Evolutionary conservation across 1,139 yeast species (phyloP), one percentile per base, ranked within the genome.

Genomic region (Candida sanyaensis): DNA sequence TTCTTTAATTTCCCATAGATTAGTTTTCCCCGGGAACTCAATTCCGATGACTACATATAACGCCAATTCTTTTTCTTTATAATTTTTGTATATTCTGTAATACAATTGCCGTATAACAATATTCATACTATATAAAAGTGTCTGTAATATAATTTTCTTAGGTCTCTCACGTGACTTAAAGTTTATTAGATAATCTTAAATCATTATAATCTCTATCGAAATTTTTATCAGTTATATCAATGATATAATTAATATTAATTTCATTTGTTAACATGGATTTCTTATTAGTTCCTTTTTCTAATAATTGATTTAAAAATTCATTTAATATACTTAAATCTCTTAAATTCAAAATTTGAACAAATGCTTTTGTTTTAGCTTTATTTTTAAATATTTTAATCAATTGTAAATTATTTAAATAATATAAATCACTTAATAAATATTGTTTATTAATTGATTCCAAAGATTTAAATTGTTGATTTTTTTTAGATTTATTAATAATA

Each of bases 371-470:
- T 50, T 70, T 71, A 11, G 75, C 62, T 60, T 73, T 73, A 57
- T 75, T 74, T 55, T 74, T 75, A 55, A 71, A 68, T 30, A 75
- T 73, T 43, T 61, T 59, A 34, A 75, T 62, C 50, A 75, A 61
- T 39, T 59, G 60, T 48, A 75, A 62, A 51, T 73, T 65, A 54
- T 70, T 60, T 53, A 75, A 62, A 53, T 72, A 75, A 52, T 70
- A 75, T 50, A 75, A 64, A 49, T 73, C 71, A 46, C 74, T 66
- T 40, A 75, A 62, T 48, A 75, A 64, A 54, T 75, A 75, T 53
- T 75, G 80, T 58, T 75, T 75, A 58, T 75, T 74, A 49, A 67
- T 64, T 11, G 74, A 62, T 55, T 75, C 80, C 31, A 71, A 30
- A 5, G 58, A 52, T 54, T 43, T 55, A 60, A 40, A 61, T 46